Evolutionary conservation across 192 early-diverging fungal species (phyloP), one percentile per base, ranked within the genome.

Genomic region (Coemansia sp.): DNA sequence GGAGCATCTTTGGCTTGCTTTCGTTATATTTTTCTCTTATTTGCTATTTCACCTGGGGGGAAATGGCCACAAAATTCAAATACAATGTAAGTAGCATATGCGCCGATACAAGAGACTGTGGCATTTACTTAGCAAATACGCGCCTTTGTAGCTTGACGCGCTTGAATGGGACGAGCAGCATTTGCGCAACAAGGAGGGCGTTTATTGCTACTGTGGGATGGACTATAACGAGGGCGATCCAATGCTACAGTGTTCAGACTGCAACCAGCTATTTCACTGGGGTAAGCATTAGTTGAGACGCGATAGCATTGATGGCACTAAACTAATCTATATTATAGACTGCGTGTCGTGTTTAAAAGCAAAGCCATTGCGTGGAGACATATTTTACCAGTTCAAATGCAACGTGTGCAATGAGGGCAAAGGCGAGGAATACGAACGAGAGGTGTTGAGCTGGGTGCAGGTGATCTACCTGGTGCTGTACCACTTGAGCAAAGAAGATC

Each of bases 171-270:
- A 84, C 60, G 52, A 43, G 18, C 59, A 70, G 28, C 86, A 83
- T 45, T 50, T 44, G 16, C 77, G 56, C 15, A 90, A 90, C 72
- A 75, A 68, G 42, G 78, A 93, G 57, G 81, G 81, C 19, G 62
- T 69, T 10, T 93, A 93, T 61, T 93, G 91, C 65, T 93, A 93
- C 55, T 93, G 91, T 38, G 91, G 88, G 12, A 69, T 81, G 63
- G 80, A 81, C 56, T 85, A 65, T 57, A 64, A 50, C 47, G 57
- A 65, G 14, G 79, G 81, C 41, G 83, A 88, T 38, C 61, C 85
- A 10, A 88, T 91, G 84, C 56, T 88, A 26, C 78, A 79, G 19
- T 93, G 91, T 61, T 56, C 68, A 6, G 63, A 66, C 15, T 93
- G 91, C 54, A 54, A 58, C 15, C 87, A 91, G 53, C 82, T 81